Percentiles rank a stretch among this genome's conserved stretches.
Evolutionary conservation across 2,329 filamentous ascomycete genomes (phyloP).

Genomic region (Colletotrichum camelliae): DNA sequence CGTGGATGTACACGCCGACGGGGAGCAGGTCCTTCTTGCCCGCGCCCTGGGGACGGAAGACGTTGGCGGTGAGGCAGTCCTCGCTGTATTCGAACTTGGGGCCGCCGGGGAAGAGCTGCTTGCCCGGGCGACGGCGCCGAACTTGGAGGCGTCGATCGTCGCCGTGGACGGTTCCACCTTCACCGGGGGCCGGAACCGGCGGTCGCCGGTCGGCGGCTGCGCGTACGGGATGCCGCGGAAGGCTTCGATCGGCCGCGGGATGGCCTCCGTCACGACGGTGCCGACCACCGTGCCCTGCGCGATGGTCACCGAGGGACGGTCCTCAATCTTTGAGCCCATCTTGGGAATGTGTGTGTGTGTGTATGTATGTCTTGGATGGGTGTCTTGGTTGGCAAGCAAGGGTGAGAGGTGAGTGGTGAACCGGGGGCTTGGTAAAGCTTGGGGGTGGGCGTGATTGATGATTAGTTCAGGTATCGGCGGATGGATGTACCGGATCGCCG

Average conservation of each 20-base stretch:
- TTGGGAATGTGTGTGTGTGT: neutral
- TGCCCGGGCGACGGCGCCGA: constrained; percentile 42
- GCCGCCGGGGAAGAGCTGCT: constrained; percentile 28
- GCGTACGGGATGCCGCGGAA: constrained; percentile 59
- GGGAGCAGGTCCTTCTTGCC: constrained; percentile 33
- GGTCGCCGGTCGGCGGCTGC: constrained; percentile 30
- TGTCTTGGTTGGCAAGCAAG: neutral
- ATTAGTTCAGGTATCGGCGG: neutral
- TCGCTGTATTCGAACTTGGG: constrained; percentile 41
- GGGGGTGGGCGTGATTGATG: neutral
- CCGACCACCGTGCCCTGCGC: constrained; percentile 47
- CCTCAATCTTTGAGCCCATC: constrained; percentile 11
- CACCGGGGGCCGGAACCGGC: constrained; percentile 50
- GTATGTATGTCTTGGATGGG: neutral
- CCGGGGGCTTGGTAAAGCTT: neutral
- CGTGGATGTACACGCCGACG: constrained; percentile 67
- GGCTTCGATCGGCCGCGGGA: constrained; percentile 50
- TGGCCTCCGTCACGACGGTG: constrained; percentile 33
- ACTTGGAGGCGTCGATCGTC: constrained; percentile 37
- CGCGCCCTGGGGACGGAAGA: constrained; percentile 46
- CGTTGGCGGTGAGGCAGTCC: constrained; percentile 59
- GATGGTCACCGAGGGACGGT: constrained; percentile 26
- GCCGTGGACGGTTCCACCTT: constrained; percentile 30
- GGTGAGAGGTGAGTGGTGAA: neutral
- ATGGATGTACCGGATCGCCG: neutral